phyloP scores from a whole-genome alignment of 176 grass and related monocot species.

The Hordeum marinum region DNA sequence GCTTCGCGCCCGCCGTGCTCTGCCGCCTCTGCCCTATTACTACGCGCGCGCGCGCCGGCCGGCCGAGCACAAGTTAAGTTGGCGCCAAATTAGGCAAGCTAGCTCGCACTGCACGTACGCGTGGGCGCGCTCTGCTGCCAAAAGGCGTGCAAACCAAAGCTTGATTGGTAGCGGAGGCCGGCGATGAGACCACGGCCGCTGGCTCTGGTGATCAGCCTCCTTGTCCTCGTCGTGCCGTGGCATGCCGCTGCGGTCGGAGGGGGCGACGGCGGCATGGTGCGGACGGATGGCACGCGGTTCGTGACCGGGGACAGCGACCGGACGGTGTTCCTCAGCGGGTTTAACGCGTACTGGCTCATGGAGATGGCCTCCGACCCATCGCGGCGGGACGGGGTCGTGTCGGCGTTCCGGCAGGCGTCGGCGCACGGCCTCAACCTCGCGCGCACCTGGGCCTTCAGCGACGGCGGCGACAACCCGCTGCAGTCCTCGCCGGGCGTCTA shows the following conservation, averaged over 20 bases:
- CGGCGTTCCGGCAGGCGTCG: constrained; percentile 45
- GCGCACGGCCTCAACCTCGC: constrained; percentile 56
- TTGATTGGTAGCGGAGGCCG: background rate
- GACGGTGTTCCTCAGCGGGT: constrained; percentile 65
- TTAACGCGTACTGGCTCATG: constrained; percentile 97
- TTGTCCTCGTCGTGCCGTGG: background rate
- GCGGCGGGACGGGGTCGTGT: constrained; percentile 26
- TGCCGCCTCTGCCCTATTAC: too few species aligned
- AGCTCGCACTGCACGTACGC: background rate
- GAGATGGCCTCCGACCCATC: constrained; percentile 38
- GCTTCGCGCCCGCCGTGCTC: too few species aligned
- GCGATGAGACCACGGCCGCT: background rate
- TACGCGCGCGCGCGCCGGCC: too few species aligned
- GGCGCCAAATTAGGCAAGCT: background rate
- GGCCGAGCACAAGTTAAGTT: background rate
- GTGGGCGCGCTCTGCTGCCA: too few species aligned
- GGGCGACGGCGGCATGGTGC: background rate
- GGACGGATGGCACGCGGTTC: constrained; percentile 38
- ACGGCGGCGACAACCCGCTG: constrained; percentile 52
- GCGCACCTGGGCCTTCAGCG: constrained; percentile 74
- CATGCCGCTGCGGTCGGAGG: background rate
- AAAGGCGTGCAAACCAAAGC: background rate
- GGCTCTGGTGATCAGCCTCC: background rate
- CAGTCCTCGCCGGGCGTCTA: constrained; percentile 67
- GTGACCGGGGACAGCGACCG: constrained; percentile 1